Conservation (phyloP, 2,329 filamentous ascomycete species). For the Talaromyces amestolkiae region DNA sequence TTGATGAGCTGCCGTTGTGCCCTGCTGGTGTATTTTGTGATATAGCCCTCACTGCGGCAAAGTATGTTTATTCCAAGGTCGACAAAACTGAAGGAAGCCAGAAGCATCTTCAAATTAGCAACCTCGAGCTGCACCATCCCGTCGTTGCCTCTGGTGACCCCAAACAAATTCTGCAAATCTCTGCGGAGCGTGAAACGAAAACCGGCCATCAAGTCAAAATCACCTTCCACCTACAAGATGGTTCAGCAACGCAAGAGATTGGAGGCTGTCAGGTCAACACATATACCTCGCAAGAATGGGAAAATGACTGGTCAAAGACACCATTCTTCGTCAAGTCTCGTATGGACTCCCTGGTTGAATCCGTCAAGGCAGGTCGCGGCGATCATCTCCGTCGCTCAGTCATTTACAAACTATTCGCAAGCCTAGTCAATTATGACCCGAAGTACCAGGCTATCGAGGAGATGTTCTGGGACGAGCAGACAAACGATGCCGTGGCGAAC, state of each 20-base stretch:
- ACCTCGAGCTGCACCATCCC: neutral
- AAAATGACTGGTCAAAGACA: neutral
- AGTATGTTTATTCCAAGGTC: neutral
- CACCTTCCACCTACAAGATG: neutral
- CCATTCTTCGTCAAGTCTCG: neutral
- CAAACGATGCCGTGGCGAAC: neutral
- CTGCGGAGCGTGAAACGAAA: neutral
- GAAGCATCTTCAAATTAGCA: neutral
- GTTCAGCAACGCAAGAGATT: neutral
- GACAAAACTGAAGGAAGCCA: neutral
- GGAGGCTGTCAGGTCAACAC: neutral
- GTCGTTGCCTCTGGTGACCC: neutral
- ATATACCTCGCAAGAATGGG: neutral
- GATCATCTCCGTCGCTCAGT: neutral
- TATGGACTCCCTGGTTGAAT: neutral
- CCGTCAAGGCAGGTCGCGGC: neutral
- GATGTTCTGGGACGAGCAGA: neutral
- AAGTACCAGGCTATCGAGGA: neutral
- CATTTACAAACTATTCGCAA: neutral
- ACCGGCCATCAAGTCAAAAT: neutral
- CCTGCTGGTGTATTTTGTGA: neutral
- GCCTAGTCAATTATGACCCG: neutral
- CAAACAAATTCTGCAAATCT: neutral
- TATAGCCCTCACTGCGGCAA: neutral
- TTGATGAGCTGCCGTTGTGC: neutral